Evolutionary conservation across 2,329 filamentous ascomycete genomes (phyloP), one percentile per base, ranked within the genome.

Genomic region (Diaporthe velutina): DNA sequence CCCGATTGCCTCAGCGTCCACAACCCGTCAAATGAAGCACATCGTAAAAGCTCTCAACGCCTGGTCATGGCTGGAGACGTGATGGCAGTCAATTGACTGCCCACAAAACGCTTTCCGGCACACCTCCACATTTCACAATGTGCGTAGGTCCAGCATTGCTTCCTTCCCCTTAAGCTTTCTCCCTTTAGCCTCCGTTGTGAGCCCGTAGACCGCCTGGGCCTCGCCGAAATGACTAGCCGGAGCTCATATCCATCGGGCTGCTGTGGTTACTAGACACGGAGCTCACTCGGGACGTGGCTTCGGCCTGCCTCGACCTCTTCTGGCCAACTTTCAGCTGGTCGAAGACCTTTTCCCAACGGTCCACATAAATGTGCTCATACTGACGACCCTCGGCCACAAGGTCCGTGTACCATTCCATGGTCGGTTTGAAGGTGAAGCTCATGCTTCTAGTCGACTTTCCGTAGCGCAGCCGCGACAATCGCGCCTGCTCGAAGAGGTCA

Each of bases 401-500:
- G 50, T 86, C 82, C 4, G 78, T 77, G 76, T 91, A 91, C 90
- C 90, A 91, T 6, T 86, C 81, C 75, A 82, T 75, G 2, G 90
- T 91, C 12, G 87, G 84, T 55, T 79, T 79, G 77, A 87, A 90
- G 22, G 78, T 78, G 77, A 85, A 90, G 35, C 64, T 13, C 79
- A 87, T 84, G 2, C n/a, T n/a, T n/a, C n/a, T 58, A 72, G 7
- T 61, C 74, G 25, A 78, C 78, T 4, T 73, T 55, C 8, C 67
- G 25, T 80, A 74, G 72, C 19, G 79, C 76, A 48, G 77, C 73
- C 67, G 79, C 58, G 75, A 75, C 10, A 78, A 70, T 9, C 77
- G 77, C 6, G 85, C 84, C 52, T 80, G 79, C 50, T 86, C 83
- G 75, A 85, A 85, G 28, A 91, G 81, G 6, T 79, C 76, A 74